These are phyloP conservation scores for Puccinia hordei DNA, from an alignment of 1,284 basidiomycete species.

Conservation along the genomic window DNA sequence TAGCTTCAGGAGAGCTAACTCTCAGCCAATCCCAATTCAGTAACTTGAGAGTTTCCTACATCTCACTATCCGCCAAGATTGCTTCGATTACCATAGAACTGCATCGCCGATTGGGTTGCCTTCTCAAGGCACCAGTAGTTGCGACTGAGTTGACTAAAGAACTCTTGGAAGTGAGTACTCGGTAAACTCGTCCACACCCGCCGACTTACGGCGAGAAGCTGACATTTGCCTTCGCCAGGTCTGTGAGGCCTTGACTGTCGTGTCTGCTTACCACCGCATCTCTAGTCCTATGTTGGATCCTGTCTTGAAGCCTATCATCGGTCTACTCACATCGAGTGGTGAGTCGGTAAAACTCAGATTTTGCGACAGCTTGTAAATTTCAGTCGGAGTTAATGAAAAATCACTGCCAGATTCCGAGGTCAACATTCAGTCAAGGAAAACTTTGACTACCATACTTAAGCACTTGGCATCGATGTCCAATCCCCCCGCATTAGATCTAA, in stretches of 20 bases:
- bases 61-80: slow-evolving; percentile 48
- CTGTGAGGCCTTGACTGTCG: slow-evolving; percentile 18
- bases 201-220: background rate
- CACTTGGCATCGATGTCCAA: background rate
- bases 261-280: slow-evolving; percentile 49
- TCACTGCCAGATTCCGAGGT: slow-evolving; percentile 16
- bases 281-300: slow-evolving; percentile 29
- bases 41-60: slow-evolving; percentile 43
- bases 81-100: slow-evolving; percentile 45
- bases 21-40: background rate
- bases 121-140: slow-evolving; percentile 12
- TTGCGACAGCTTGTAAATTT: background rate
- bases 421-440: slow-evolving; percentile 13
- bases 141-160: slow-evolving; percentile 28
- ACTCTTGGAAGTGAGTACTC: slow-evolving; percentile 28
- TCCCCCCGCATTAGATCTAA: background rate
- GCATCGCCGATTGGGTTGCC: slow-evolving; percentile 29
- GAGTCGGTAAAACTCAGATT: background rate
- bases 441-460: background rate
- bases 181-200: background rate
- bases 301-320: slow-evolving; percentile 24
- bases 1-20: background rate
- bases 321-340: slow-evolving; percentile 32
- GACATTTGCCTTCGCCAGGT: slow-evolving; percentile 15
- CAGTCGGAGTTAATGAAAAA: background rate